Percentiles rank a stretch among this genome's conserved stretches.
These are phyloP conservation scores for Colletotrichum zoysiae DNA, from an alignment of 2,329 filamentous ascomycete genomes.

Conservation along the genomic window DNA sequence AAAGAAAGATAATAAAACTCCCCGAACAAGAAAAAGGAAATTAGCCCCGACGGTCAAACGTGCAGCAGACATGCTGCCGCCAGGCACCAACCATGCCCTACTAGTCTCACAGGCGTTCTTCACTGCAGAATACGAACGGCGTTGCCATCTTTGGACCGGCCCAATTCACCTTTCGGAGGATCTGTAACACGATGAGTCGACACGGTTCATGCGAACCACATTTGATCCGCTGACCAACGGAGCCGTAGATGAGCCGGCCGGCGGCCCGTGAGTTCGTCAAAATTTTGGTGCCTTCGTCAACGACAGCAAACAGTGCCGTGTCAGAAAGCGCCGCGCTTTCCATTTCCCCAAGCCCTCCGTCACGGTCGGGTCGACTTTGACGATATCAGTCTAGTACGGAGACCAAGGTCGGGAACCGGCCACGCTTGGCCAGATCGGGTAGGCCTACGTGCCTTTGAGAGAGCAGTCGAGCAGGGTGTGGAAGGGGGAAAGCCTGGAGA, in stretches of 20 bases:
- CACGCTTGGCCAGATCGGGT: constrained; percentile 29
- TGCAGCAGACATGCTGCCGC: constrained; percentile 7
- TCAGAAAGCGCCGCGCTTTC: constrained; percentile 16
- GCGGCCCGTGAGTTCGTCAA: constrained; percentile 25
- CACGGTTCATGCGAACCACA: constrained; percentile 10
- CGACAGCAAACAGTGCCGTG: constrained; percentile 20
- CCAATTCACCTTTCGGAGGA: constrained; percentile 1
- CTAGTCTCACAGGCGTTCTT: not conserved
- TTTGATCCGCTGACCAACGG: constrained; percentile 8
- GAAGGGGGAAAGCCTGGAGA: constrained; percentile 24
- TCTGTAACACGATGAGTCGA: not conserved
- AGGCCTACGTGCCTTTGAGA: constrained; percentile 20
- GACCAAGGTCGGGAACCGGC: constrained; percentile 6
- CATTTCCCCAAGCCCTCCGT: constrained; percentile 2
- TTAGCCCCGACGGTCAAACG: constrained; percentile 5
- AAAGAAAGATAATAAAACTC: not conserved
- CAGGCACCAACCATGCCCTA: constrained; percentile 3
- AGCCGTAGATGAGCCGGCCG: constrained; percentile 8
- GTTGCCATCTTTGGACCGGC: not conserved
- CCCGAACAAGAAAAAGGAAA: not conserved
- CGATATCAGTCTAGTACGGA: constrained; percentile 7
- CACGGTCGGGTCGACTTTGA: constrained; percentile 11
- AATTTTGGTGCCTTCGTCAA: constrained; percentile 4
- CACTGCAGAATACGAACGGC: not conserved
- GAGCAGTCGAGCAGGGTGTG: constrained; percentile 27